A percentile compares a stretch with the other conserved stretches of the same genome.
phyloP scores from a whole-genome alignment of 352 stramenopile genomes.

The Phytophthora podocarpi region DNA sequence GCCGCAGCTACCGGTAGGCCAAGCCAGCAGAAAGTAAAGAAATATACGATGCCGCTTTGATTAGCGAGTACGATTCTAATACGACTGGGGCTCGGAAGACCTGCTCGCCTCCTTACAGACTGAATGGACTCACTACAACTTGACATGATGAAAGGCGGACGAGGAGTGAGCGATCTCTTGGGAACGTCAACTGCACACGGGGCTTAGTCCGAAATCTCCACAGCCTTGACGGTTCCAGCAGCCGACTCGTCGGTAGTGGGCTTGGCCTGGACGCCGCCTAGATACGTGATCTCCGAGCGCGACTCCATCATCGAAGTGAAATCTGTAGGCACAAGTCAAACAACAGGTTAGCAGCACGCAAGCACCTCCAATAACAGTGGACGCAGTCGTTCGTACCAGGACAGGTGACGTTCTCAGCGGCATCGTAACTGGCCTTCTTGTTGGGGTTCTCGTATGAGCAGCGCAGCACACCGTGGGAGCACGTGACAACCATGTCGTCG shows the following conservation, averaged over 20 bases:
- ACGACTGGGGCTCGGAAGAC: conserved; percentile 4
- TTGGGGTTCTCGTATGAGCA: conserved; percentile 68
- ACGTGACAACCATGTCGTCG: conserved; percentile 68
- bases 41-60: neutral
- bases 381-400: conserved; percentile 47
- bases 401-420: conserved; percentile 45
- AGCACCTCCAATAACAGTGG: neutral
- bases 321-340: conserved; percentile 30
- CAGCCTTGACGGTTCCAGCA: conserved; percentile 41
- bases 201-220: conserved; percentile 21
- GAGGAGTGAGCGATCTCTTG: conserved; percentile 10
- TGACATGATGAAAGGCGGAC: conserved; percentile 18
- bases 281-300: conserved; percentile 53
- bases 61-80: conserved; percentile 10
- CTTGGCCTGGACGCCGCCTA: conserved; percentile 41
- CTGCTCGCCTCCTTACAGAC: conserved; percentile 20
- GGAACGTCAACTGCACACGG: too few relatives aligned
- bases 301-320: conserved; percentile 70
- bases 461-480: conserved; percentile 50
- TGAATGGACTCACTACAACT: conserved; percentile 27
- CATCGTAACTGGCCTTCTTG: conserved; percentile 46
- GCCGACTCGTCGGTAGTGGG: conserved; percentile 1
- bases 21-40: too few relatives aligned
- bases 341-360: neutral
- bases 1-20: too few relatives aligned